These are phyloP conservation scores for Glebionis coronaria DNA, from an alignment of 129 eudicot species.

Conservation along the genomic window DNA sequence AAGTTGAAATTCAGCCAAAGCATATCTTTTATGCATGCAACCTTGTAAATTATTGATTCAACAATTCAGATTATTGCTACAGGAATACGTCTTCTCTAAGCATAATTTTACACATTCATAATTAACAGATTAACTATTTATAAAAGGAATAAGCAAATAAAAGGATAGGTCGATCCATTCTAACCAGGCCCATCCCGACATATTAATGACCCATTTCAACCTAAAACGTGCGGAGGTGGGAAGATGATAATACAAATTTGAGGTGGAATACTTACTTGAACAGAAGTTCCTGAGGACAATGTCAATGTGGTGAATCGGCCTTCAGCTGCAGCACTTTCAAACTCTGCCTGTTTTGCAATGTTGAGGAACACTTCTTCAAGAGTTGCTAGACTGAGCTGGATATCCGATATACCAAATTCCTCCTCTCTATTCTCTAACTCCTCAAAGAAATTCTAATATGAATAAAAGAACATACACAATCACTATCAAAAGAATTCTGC, in stretches of 20 bases:
- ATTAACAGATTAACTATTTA: constrained; percentile 1
- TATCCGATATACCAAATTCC: constrained; percentile 80
- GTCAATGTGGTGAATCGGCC: constrained; percentile 64
- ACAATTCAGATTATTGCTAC: no score
- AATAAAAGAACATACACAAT: not conserved
- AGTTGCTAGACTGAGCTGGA: constrained; percentile 84
- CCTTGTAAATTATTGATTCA: not conserved
- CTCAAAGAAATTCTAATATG: constrained; percentile 59
- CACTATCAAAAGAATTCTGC: not conserved
- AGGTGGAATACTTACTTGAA: constrained; percentile 50
- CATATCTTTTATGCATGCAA: not conserved
- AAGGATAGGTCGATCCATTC: not conserved
- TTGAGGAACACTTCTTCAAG: constrained; percentile 98
- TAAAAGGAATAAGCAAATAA: not conserved
- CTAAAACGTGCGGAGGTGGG: not conserved
- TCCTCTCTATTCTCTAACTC: constrained; percentile 72
- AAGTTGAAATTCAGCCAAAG: no score
- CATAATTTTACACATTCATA: not conserved
- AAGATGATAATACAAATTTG: not conserved
- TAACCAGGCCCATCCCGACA: not conserved
- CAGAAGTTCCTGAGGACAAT: constrained; percentile 62
- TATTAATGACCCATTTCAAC: not conserved
- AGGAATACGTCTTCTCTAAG: not conserved
- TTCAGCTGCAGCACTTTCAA: constrained; percentile 77
- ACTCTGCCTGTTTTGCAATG: constrained; percentile 79